phyloP scores from a whole-genome alignment of 163 green algal genomes.

The Scenedesmus sp. region DNA sequence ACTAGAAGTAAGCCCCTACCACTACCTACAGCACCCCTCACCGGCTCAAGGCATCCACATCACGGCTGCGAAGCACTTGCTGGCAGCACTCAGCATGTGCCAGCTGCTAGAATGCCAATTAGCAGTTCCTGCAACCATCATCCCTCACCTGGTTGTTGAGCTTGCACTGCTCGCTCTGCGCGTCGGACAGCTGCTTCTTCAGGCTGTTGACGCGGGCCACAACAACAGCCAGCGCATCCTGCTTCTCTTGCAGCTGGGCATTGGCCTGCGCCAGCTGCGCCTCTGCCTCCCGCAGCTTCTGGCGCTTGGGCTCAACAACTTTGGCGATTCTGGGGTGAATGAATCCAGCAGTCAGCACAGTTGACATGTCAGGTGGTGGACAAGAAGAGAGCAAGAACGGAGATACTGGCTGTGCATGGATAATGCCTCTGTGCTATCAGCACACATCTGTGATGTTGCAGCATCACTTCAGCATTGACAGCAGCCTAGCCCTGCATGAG shows the following conservation, averaged over 20 bases:
- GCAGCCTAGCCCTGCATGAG: neutral
- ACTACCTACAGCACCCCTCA: too few species aligned
- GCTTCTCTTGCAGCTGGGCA: slow-evolving; percentile 78
- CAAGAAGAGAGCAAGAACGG: too few species aligned
- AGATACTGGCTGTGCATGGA: too few species aligned
- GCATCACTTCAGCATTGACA: neutral
- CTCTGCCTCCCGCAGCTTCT: slow-evolving; percentile 74
- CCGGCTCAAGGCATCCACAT: too few species aligned
- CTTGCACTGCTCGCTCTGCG: slow-evolving; percentile 82
- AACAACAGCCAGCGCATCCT: slow-evolving; percentile 73
- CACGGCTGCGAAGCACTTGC: too few species aligned
- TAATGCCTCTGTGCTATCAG: too few species aligned
- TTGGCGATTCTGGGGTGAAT: slow-evolving; percentile 58
- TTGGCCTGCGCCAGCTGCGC: slow-evolving; percentile 71
- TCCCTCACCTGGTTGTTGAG: slow-evolving; percentile 77
- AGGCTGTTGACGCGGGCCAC: slow-evolving; percentile 76
- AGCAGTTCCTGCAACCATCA: neutral
- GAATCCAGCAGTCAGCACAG: neutral
- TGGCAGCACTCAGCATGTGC: too few species aligned
- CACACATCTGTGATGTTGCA: neutral
- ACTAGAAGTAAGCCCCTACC: too few species aligned
- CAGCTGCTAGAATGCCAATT: neutral
- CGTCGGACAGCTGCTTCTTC: slow-evolving; percentile 70
- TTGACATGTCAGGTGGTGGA: neutral
- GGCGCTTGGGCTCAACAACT: slow-evolving; percentile 83